Evolutionary conservation across 2,329 filamentous ascomycete genomes (phyloP), one percentile per base, ranked within the genome.

Genomic region (Colletotrichum falcatum): DNA sequence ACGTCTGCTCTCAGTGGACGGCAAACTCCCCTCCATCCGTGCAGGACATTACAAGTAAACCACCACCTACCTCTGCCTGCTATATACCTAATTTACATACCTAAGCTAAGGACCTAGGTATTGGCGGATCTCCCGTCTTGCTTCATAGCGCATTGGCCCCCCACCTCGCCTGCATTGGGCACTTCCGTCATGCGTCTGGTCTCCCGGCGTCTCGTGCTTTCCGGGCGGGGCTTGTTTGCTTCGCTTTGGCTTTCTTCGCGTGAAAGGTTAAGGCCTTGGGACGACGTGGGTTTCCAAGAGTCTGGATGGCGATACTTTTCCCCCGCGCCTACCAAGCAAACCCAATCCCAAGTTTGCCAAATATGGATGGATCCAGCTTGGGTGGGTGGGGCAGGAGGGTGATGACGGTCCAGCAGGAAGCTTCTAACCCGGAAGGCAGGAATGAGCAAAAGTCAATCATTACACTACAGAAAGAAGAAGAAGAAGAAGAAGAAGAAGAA

Each of bases 121-220:
- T 61, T 16, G 44, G 62, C 55, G 62, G 56, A 70, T 66, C 67
- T 70, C 64, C 67, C 63, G 63, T 51, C n/a, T 30, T 46, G 42
- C 37, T 55, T 56, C 37, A 37, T 30, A 39, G 28, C 60, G 61
- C 18, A n/a, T 37, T 55, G 28, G 20, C 53, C 55, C 42, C 39
- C 14, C 39, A 5, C 39, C 39, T 16, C 39, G 2, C 55, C 20
- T 37, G 63, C 49, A 56, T 61, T 51, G 62, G 56, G 66, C 63
- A 28, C 56, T 61, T 61, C 59, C 56, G 55, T 66, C 67, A 66
- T 70, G 42, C 16, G 42, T 44, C 18, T 44, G 42, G 49, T 14
- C 49, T 35, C 35, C 28, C 39, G 35, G 30, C 28, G 26, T 66
- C n/a, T 61, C 11, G 55, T 67, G 42, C 42, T 44, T 44, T 46